Evolutionary conservation across 179 eudicot species (phyloP).

Genomic region (Spergularia azorica): DNA sequence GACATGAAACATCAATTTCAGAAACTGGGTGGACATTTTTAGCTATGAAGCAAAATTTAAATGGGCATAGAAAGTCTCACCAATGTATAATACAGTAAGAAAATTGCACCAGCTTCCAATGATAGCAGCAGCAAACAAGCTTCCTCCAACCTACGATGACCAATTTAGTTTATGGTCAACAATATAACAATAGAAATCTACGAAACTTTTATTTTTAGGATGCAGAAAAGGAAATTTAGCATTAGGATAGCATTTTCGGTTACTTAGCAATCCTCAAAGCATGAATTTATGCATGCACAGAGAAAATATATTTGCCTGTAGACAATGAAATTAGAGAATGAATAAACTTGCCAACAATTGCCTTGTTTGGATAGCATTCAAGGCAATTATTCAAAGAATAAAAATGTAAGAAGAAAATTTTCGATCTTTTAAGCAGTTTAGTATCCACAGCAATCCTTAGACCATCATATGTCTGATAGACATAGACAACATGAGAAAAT

Average conservation of each 20-base stretch:
- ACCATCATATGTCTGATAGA: background rate
- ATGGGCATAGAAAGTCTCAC: slow-evolving; percentile 39
- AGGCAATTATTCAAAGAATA: background rate
- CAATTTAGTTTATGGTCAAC: slow-evolving; percentile 8
- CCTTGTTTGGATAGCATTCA: background rate
- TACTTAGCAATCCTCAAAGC: no score
- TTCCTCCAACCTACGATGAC: slow-evolving; percentile 45
- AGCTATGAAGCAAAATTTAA: background rate
- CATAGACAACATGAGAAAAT: background rate
- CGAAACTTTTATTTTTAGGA: background rate
- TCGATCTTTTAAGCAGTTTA: background rate
- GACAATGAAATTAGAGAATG: background rate
- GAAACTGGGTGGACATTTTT: background rate
- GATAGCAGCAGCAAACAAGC: slow-evolving; percentile 76
- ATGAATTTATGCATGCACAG: background rate
- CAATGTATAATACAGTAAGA: slow-evolving; percentile 75
- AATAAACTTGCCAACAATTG: background rate
- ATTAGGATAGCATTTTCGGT: background rate
- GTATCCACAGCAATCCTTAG: background rate
- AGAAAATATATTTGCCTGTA: background rate
- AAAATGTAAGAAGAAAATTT: background rate
- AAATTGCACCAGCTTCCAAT: slow-evolving; percentile 94
- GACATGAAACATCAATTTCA: background rate
- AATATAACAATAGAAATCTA: background rate
- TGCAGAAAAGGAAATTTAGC: background rate